A percentile compares a stretch with the other conserved stretches of the same genome.
phyloP scores from a whole-genome alignment of 2,329 filamentous ascomycete species.

The Passalora sequoiae region DNA sequence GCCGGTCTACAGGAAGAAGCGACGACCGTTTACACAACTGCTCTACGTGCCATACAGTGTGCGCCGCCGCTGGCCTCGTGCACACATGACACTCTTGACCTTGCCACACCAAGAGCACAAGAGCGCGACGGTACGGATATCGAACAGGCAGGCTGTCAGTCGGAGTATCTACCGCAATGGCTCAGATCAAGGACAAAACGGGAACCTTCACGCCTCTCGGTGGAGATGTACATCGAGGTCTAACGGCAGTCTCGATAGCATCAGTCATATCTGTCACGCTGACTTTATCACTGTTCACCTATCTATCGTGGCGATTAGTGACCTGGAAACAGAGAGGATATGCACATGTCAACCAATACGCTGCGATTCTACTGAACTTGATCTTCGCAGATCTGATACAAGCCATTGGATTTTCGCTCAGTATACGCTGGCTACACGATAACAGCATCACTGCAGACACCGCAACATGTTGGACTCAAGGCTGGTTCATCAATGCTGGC shows the following conservation, averaged over 20 bases:
- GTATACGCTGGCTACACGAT: slow-evolving; percentile 52
- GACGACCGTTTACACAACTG: too few relatives aligned
- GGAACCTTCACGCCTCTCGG: slow-evolving; percentile 19
- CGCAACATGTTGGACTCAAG: slow-evolving; percentile 56
- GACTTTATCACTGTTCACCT: slow-evolving; percentile 21
- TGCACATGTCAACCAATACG: slow-evolving; percentile 53
- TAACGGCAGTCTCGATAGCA: slow-evolving; percentile 21
- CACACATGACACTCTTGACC: too few relatives aligned
- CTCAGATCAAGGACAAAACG: slow-evolving; percentile 1
- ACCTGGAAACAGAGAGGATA: slow-evolving; percentile 19
- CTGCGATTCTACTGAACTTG: slow-evolving; percentile 64
- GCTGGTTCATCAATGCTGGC: slow-evolving; percentile 61
- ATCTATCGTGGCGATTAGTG: slow-evolving; percentile 27
- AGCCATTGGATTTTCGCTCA: slow-evolving; percentile 58
- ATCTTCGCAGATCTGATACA: slow-evolving; percentile 63
- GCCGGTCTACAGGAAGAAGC: too few relatives aligned
- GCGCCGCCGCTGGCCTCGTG: too few relatives aligned
- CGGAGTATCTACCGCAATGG: slow-evolving; percentile 2
- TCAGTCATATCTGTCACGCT: slow-evolving; percentile 24
- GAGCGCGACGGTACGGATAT: too few relatives aligned
- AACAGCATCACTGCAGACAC: slow-evolving; percentile 52
- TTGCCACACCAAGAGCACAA: background rate
- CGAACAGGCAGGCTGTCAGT: too few relatives aligned
- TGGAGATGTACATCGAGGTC: slow-evolving; percentile 16
- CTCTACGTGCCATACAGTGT: too few relatives aligned